These are phyloP conservation scores for Solanum chilense DNA, from an alignment of 257 asterid species.

Conservation along the genomic window DNA sequence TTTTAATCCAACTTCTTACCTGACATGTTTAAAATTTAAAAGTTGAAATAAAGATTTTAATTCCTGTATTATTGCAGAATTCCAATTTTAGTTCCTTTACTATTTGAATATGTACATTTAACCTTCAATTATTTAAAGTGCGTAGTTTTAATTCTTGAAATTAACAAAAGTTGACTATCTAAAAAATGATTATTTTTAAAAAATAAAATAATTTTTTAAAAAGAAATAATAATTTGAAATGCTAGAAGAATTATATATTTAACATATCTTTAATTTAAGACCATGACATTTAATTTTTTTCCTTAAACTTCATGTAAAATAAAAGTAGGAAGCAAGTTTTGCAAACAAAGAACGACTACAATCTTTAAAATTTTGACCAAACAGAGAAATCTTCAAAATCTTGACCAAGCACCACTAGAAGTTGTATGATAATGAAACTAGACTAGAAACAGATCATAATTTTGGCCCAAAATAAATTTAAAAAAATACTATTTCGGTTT, in stretches of 20 bases:
- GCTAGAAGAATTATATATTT: neutral
- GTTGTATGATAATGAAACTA: neutral
- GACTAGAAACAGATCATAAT: neutral
- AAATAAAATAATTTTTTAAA: no score
- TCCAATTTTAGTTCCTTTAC: neutral
- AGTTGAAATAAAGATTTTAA: neutral
- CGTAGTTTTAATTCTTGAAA: neutral
- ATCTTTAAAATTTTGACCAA: neutral
- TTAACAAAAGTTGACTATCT: neutral
- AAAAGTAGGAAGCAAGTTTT: no score
- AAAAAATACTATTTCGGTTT: neutral
- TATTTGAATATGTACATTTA: neutral
- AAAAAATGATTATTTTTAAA: no score
- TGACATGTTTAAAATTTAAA: neutral
- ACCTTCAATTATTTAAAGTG: neutral
- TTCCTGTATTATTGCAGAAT: neutral
- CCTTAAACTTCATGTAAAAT: neutral
- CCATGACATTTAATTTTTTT: neutral
- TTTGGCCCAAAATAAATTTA: neutral
- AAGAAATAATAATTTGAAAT: no score
- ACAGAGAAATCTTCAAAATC: neutral
- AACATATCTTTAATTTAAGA: neutral
- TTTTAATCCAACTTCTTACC: neutral
- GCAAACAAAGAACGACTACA: neutral
- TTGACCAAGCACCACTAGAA: neutral